Evolutionary conservation across 768 basidiomycete species (phyloP), one percentile per base, ranked within the genome.

Genomic region (Clitopilus hobsonii): DNA sequence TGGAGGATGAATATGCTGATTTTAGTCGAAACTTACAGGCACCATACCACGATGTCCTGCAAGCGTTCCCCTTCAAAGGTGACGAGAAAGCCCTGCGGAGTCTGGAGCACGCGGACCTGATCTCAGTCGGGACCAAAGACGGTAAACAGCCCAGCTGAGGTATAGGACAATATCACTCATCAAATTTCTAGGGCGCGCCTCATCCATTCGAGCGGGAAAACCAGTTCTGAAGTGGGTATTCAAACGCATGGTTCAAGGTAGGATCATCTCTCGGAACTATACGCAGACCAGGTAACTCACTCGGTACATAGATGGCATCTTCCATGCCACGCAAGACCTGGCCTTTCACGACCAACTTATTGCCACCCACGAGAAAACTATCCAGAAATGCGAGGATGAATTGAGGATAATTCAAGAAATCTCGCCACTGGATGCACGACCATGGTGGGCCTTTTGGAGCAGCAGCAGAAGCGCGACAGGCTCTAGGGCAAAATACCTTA

Each of bases 1-100:
- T n/a, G n/a, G n/a, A n/a, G n/a, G n/a, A n/a, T n/a, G n/a, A n/a
- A n/a, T n/a, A 47, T 51, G 16, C 36, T 55, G 20, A 53, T 47
- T 20, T n/a, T 5, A 14, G 22, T 11, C 47, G 14, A 5, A 32
- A 23, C 6, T 18, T 6, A 3, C 53, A 94, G 91, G 71, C 92
- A 7, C 78, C 90, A 8, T 98, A 98, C 67, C 82, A 93, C 53
- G 85, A 92, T 20, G 74, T 91, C 3, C 71, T 98, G 52, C 70
- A 89, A 50, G 87, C 91, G 51, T 88, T 87, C 65, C 92, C 91
- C 0, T 97, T 95, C 82, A 94, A 93, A 65, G 91, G 89, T n/a
- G 86, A 94, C 59, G 94, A 96, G 64, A 72, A 75, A 16, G 77
- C 91, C 1, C 65, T 98, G 53, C 80, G 91, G 57, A 82, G 79